Percentiles rank a stretch among this genome's conserved stretches.
phyloP scores from a whole-genome alignment of 163 green algal species.

The Chlorella variabilis region DNA sequence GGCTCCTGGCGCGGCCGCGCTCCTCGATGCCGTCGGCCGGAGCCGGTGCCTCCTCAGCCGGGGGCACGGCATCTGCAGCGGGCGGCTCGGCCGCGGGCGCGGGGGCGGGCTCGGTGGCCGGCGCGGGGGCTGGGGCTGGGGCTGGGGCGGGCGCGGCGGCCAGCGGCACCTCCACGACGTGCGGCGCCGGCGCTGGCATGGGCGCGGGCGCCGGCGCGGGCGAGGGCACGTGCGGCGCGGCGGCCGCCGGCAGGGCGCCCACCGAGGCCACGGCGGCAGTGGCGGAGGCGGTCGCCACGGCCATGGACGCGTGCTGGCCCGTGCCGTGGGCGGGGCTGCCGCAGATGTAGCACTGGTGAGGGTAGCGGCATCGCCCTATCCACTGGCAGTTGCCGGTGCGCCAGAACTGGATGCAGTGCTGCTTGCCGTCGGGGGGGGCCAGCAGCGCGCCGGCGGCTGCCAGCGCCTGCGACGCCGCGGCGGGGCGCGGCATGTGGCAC shows the following conservation, averaged over 20 bases:
- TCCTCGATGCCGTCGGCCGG: background rate
- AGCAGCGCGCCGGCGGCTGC: slow-evolving; percentile 8
- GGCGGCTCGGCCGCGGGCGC: background rate
- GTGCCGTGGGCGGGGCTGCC: background rate
- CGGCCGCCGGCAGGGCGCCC: background rate
- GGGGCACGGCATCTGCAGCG: background rate
- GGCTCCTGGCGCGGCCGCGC: background rate
- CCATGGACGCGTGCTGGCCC: slow-evolving; percentile 7
- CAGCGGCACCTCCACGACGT: background rate
- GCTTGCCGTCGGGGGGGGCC: slow-evolving; percentile 1
- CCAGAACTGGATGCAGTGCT: slow-evolving; percentile 12
- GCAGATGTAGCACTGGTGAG: slow-evolving; percentile 12
- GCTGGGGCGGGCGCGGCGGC: too few species aligned
- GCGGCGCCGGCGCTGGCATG: background rate
- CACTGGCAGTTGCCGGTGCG: background rate
- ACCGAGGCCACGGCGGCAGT: background rate
- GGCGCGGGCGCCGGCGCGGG: background rate
- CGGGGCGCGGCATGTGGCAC: slow-evolving; percentile 8
- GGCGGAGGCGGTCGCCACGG: background rate
- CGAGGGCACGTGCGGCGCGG: background rate
- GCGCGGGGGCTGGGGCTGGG: too few species aligned
- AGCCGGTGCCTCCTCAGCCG: background rate
- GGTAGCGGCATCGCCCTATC: background rate
- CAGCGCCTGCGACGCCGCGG: background rate
- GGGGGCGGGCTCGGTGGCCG: background rate